Base-by-base conservation (phyloP, 2,329 filamentous ascomycete species). In the Calonectria ilicicola region DNA sequence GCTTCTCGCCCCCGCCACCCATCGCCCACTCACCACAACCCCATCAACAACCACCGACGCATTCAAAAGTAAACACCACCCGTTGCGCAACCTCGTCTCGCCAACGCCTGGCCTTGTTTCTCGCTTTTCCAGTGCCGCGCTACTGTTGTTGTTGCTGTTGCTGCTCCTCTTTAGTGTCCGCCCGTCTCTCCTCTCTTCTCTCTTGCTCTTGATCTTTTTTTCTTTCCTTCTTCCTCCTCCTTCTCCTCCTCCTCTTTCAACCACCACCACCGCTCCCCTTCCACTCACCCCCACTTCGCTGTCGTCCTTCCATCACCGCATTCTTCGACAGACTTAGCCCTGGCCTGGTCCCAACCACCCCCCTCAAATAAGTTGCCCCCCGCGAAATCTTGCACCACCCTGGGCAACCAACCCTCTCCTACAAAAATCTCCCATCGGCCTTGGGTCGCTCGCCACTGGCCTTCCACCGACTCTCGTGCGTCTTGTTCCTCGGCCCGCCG, bases 341-440 rank as follows among this genome's bases (percentile, higher is more conserved):
- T 72, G 69, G 58, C 60, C 69, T 67, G 65, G 49, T 69, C 65
- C 65, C 70, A 72, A 72, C 70, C 70, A 44, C 74, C 74, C 74
- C 74, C 77, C 74, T 75, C 74, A 65, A 74, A 75, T 78, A 32
- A 32, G 69, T 70, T 65, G 64, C 71, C 74, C 76, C 69, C 73
- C 76, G 77, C 76, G 72, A 78, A 75, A 78, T 78, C 77, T 77
- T 78, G 77, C 76, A 79, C 77, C 69, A 72, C 76, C 77, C 76
- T 67, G 70, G 74, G 35, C 70, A 72, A 65, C 67, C 76, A 75
- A 72, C 53, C 77, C 68, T 79, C 74, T 72, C 70, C 74, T 58
- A 74, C 74, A 66, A 62, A 73, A 72, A 68, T 60, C 64, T 56
- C 69, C 72, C 58, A 65, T 72, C 75, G 72, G 77, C 75, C 75